Percentiles rank a stretch among this genome's conserved stretches.
Evolutionary conservation across 331 rosid genomes (phyloP).

Genomic region (Phaseolus coccineus): DNA sequence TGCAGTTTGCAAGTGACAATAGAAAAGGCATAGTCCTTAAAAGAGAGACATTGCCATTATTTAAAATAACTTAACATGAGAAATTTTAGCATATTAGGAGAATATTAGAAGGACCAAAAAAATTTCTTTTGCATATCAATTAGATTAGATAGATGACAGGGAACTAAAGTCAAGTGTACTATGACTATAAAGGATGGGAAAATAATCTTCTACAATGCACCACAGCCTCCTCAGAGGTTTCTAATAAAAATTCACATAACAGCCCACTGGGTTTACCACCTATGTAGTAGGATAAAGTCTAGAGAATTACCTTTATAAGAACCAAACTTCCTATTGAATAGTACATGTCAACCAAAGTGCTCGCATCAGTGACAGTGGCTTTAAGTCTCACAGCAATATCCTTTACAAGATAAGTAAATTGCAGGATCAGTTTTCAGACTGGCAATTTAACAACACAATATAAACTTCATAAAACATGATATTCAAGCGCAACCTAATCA

Average conservation of each 20-base stretch:
- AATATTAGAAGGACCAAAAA: constrained; percentile 24
- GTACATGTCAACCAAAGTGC: constrained; percentile 75
- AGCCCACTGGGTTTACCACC: neutral
- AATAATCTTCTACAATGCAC: constrained; percentile 6
- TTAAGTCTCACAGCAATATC: constrained; percentile 64
- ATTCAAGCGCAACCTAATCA: constrained; percentile 33
- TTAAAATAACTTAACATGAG: constrained; percentile 5
- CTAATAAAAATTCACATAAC: neutral
- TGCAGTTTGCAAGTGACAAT: constrained; percentile 20
- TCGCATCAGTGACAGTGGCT: constrained; percentile 67
- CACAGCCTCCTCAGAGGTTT: neutral
- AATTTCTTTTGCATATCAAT: neutral
- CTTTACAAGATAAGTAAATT: constrained; percentile 52
- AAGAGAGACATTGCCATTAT: constrained; percentile 2
- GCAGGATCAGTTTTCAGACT: constrained; percentile 37
- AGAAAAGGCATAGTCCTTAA: neutral
- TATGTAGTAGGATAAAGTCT: constrained; percentile 30
- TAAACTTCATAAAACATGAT: constrained; percentile 28
- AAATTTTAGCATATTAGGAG: constrained; percentile 17
- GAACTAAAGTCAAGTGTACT: neutral
- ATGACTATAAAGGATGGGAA: neutral
- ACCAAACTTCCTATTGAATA: constrained; percentile 77
- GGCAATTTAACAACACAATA: neutral
- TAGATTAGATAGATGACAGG: neutral
- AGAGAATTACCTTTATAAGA: constrained; percentile 74